Evolutionary conservation across 176 grass and related monocot species (phyloP).

Genomic region (Secale cereale): DNA sequence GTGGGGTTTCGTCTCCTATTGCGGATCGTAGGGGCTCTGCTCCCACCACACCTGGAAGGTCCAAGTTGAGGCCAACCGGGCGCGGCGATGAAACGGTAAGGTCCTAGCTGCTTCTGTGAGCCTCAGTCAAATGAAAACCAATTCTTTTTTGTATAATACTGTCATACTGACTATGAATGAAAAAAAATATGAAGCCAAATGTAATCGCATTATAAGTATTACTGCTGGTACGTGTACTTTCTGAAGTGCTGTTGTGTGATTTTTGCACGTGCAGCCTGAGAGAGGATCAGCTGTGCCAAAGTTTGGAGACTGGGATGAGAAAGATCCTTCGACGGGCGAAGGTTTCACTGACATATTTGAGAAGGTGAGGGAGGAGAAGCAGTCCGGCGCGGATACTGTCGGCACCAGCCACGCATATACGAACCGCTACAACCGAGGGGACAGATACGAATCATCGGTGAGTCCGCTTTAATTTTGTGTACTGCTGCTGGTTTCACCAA

Average conservation of each 20-base stretch:
- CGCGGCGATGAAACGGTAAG: constrained; percentile 65
- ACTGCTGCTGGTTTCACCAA: background rate
- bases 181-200: background rate
- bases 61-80: constrained; percentile 38
- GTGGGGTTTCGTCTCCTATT: constrained; percentile 53
- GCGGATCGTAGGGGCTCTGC: constrained; percentile 46
- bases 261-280: constrained; percentile 48
- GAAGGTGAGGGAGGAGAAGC: constrained; percentile 77
- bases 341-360: constrained; percentile 87
- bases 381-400: constrained; percentile 28
- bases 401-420: constrained; percentile 34
- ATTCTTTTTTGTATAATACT: background rate
- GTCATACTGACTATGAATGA: background rate
- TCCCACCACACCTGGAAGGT: constrained; percentile 48
- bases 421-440: constrained; percentile 36
- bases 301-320: constrained; percentile 94
- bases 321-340: constrained; percentile 71
- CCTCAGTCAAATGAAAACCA: background rate
- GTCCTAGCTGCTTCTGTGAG: background rate
- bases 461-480: constrained; percentile 15
- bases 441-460: constrained; percentile 54
- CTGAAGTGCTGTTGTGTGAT: constrained; percentile 4
- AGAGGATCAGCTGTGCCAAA: constrained; percentile 76
- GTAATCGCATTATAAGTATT: background rate
- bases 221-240: background rate